Evolutionary conservation across 176 grass and related monocot genomes (phyloP), one percentile per base, ranked within the genome.

Genomic region (Avena eriantha): DNA sequence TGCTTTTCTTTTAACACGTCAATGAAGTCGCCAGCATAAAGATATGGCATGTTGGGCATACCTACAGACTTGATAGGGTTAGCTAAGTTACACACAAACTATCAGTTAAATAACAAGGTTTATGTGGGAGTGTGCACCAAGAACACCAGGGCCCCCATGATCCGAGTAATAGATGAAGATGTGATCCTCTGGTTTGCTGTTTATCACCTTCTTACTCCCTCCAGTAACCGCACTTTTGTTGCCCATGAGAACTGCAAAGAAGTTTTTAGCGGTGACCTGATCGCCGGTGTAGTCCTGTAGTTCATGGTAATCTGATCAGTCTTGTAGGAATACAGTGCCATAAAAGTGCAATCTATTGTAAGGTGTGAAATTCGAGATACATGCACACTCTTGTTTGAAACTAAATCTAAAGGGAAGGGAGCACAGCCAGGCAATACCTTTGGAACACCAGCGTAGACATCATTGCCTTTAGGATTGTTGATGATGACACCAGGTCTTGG

Each of bases 141-240:
- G 96, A 86, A 96, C 96, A 71, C 96, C 96, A 80, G 96, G 88
- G 60, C 96, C 96, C 57, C 96, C 96, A 74, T 98, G 96, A 81
- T 98, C 96, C 3, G 96, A 90, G 84, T 96, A 98, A 75, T 98
- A 98, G 84, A 98, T 87, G 83, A 98, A 98, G 80, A 98, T 98
- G 43, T 93, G 94, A 66, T 98, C 96, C 66, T 90, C 73, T 50
- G 84, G 79, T 90, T 96, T 91, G 65, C 96, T 98, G 70, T 98
- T 77, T 83, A 98, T 88, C 36, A 98, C 96, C 87, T 98, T 98
- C 81, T 87, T 82, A 86, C 93, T 98, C 76, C 96, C 96, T 77
- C 93, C 96, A 92, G 93, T 86, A 68, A 94, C 84, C 34, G 93
- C 87, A 67, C 74, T 91, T 87, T 88, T 93, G 64, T 96, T 85